Evolutionary conservation across 2,329 filamentous ascomycete genomes (phyloP).

Genomic region (Penicillium expansum): DNA sequence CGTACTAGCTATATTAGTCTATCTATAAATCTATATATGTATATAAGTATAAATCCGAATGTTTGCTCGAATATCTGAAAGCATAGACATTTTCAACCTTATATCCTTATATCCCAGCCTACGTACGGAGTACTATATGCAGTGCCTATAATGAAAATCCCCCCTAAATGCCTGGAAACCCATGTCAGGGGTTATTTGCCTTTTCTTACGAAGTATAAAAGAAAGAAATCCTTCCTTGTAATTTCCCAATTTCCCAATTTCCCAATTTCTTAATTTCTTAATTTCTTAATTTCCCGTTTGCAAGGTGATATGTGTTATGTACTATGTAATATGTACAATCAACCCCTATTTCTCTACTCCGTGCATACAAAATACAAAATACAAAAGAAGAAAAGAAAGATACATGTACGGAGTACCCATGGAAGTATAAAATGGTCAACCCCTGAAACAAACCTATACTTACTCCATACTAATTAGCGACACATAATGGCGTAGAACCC

Average conservation of each 20-base stretch:
- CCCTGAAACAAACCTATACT: constrained; percentile 2
- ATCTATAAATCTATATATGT: background rate
- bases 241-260: background rate
- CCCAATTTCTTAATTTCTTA: background rate
- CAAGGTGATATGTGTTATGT: background rate
- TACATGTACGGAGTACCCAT: background rate
- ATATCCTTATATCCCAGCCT: background rate
- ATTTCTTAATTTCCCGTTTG: background rate
- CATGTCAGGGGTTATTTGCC: constrained; percentile 1
- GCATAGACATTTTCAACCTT: background rate
- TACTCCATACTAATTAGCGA: too few species aligned
- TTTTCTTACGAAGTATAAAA: background rate
- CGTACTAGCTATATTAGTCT: background rate
- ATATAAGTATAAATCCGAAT: background rate
- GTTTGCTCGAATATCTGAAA: background rate
- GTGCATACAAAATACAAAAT: too few species aligned
- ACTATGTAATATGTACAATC: background rate
- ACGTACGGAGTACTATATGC: too few species aligned
- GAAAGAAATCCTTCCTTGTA: background rate
- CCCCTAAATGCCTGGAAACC: background rate
- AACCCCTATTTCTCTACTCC: background rate
- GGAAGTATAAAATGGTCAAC: background rate
- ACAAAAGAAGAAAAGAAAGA: background rate
- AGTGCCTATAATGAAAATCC: too few species aligned
- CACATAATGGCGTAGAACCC: constrained; percentile 2